Evolutionary conservation across 345 rosid genomes (phyloP).

Genomic region (Aquilaria sinensis): DNA sequence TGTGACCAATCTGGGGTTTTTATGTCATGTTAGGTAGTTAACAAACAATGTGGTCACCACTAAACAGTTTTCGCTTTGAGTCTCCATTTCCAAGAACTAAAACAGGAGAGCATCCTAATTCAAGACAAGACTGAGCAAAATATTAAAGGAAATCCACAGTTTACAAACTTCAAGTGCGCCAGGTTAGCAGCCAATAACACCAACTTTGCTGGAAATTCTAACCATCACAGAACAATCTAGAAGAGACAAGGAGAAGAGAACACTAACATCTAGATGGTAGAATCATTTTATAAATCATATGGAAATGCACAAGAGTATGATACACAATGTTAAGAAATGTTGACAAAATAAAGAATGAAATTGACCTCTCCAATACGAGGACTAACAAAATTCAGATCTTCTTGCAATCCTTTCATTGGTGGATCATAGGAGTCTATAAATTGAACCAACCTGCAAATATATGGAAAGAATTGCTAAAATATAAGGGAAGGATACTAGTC

Average conservation of each 20-base stretch:
- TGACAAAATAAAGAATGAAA: slow-evolving; percentile 12
- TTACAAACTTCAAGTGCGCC: background rate
- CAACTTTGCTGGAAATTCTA: background rate
- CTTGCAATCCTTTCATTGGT: slow-evolving; percentile 95
- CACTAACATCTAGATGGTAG: slow-evolving; percentile 1
- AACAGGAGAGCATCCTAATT: too few relatives aligned
- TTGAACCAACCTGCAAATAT: slow-evolving; percentile 70
- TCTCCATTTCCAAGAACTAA: too few relatives aligned
- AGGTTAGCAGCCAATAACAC: background rate
- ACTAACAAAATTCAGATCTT: slow-evolving; percentile 95
- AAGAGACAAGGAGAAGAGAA: background rate
- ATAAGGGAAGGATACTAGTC: too few relatives aligned
- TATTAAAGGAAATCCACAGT: too few relatives aligned
- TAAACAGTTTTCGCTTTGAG: too few relatives aligned
- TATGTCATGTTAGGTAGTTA: too few relatives aligned
- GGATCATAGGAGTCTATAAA: slow-evolving; percentile 97
- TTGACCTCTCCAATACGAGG: slow-evolving; percentile 99
- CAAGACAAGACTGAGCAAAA: too few relatives aligned
- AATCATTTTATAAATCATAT: background rate
- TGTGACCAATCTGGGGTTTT: too few relatives aligned
- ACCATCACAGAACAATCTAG: background rate
- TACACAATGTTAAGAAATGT: background rate
- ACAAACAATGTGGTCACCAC: too few relatives aligned
- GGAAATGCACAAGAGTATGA: background rate
- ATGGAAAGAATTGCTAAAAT: slow-evolving; percentile 9